A percentile compares a stretch with the other conserved stretches of the same genome.
Evolutionary conservation across 2,329 filamentous ascomycete genomes (phyloP).

Genomic region (Tolypocladium cylindrosporum): DNA sequence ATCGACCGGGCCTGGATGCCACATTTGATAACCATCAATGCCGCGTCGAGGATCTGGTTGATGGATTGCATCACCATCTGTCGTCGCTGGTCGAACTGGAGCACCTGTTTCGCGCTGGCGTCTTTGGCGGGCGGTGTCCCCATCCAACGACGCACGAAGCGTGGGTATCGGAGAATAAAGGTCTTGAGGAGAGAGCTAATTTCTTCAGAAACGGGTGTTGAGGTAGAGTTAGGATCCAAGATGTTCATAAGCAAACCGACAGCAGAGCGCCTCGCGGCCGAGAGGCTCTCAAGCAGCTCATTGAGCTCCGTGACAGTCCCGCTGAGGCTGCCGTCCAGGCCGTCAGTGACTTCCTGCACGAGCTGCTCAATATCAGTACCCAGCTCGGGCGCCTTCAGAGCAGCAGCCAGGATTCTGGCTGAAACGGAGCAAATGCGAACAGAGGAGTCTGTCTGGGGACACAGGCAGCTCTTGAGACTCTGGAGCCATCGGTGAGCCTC

Average conservation of each 20-base stretch:
- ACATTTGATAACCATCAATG: conserved; percentile 44
- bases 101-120: conserved; percentile 43
- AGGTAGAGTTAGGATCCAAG: conserved; percentile 9
- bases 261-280: conserved; percentile 42
- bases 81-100: conserved; percentile 53
- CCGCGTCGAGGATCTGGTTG: conserved; percentile 49
- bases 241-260: conserved; percentile 34
- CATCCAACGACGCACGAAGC: conserved; percentile 52
- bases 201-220: conserved; percentile 4
- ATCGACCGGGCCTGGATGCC: conserved; percentile 36
- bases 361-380: conserved; percentile 29
- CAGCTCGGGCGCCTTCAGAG: conserved; percentile 33
- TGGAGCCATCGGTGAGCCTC: conserved; percentile 47
- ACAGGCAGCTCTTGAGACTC: conserved; percentile 29
- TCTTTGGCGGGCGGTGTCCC: conserved; percentile 44
- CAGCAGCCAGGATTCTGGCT: conserved; percentile 44
- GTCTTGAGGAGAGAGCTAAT: conserved; percentile 37
- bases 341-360: conserved; percentile 38
- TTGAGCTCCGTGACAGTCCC: conserved; percentile 51
- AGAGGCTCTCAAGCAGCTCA: conserved; percentile 48
- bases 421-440: conserved; percentile 41
- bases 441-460: conserved; percentile 30
- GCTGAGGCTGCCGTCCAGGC: conserved; percentile 48
- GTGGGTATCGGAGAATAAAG: conserved; percentile 48
- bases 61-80: conserved; percentile 41